Evolutionary conservation across 768 basidiomycete species (phyloP), one percentile per base, ranked within the genome.

Genomic region (Leccinum aurantiacum): DNA sequence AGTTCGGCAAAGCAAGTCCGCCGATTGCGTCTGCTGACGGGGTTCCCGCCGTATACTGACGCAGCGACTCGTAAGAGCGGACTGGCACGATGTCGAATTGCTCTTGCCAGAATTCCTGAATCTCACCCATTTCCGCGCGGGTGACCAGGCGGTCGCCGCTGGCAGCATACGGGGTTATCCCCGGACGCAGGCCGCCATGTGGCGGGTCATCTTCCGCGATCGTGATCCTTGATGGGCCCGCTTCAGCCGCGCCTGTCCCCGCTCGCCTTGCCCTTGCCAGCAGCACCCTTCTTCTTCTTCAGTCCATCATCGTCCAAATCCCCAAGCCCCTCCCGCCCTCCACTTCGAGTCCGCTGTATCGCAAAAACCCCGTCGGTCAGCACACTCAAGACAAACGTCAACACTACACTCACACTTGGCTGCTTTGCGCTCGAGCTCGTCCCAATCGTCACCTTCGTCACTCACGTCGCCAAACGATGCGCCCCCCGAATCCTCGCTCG

Each of bases 391-490:
- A 17, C 9, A n/a, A 10, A 56, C 0, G 15, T 1, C 25, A 31
- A 29, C 17, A n/a, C 3, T n/a, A 41, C 46, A 60, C 79, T 66
- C 69, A 91, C 87, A 90, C 81, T 90, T 90, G 8, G 92, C 92
- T 7, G 95, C 95, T 73, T 95, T 95, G 49, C 85, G 80, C 75
- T 97, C 95, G 37, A 97, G 79, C 73, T 94, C 93, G 68, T 97
- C 95, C 96, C 96, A 99, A 67, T 96, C 95, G 56, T 95, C 93
- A 10, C 94, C 88, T 57, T 88, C 86, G 54, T 89, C 87, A 60
- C 88, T 89, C 27, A 80, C 84, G 14, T 78, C 80, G 6, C 75
- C 81, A 47, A 75, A 92, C 54, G 89, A 91, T 17, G 74, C 90
- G 65, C 83, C 85, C 37, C 79, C 90, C 52, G 85, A 85, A 51